phyloP scores from a whole-genome alignment of 2,329 filamentous ascomycete genomes.

The Malbranchea zuffiana region DNA sequence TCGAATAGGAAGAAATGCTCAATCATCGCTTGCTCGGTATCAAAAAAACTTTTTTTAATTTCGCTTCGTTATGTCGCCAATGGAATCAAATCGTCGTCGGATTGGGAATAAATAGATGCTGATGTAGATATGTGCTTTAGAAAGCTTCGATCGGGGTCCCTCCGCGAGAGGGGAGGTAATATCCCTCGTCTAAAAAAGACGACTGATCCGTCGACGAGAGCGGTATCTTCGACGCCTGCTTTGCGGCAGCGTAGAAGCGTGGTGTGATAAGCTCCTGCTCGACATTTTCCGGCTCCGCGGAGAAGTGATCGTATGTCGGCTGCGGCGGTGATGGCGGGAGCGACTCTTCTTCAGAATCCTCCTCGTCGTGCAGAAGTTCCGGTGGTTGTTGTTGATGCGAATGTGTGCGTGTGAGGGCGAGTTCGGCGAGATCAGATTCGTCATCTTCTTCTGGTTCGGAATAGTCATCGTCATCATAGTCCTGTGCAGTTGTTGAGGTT shows the following conservation, averaged over 20 bases:
- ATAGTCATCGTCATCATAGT: constrained; percentile 40
- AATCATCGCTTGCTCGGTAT: neutral
- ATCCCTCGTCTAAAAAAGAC: constrained; percentile 39
- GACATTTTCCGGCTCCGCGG: constrained; percentile 15
- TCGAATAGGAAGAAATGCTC: neutral
- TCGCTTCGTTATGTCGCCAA: no score
- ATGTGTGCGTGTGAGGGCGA: constrained; percentile 56
- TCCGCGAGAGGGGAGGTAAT: constrained; percentile 37
- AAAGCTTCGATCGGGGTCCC: constrained; percentile 41
- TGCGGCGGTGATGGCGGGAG: constrained; percentile 59
- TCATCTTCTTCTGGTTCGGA: constrained; percentile 12
- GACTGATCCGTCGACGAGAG: constrained; percentile 21
- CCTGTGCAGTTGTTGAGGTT: constrained; percentile 6
- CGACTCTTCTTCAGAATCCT: constrained; percentile 56
- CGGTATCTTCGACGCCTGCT: neutral
- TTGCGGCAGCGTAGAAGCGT: neutral
- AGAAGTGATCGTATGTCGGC: constrained; percentile 48
- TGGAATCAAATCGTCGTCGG: no score
- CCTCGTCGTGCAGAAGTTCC: constrained; percentile 59
- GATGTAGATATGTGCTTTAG: constrained; percentile 18
- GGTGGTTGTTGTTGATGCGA: constrained; percentile 55
- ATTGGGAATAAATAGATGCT: neutral
- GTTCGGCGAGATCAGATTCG: constrained; percentile 46
- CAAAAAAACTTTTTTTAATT: neutral
- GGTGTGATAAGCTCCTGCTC: neutral